phyloP scores from a whole-genome alignment of 345 rosid genomes.

The Hibiscus syriacus region DNA sequence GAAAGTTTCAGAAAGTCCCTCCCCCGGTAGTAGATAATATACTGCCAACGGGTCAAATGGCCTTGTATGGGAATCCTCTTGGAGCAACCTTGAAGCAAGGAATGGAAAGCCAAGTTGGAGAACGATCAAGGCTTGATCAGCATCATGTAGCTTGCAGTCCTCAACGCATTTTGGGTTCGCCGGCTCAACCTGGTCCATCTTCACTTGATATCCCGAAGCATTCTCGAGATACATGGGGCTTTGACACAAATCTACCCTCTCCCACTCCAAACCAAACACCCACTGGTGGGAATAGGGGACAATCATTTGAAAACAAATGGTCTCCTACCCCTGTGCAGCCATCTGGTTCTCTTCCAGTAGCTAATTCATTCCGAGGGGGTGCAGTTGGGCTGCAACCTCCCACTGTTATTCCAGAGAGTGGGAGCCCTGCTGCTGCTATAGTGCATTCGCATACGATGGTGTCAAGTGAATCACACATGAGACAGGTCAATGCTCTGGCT shows the following conservation, averaged over 20 bases:
- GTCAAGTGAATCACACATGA: conserved; percentile 27
- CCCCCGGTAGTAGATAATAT: conserved; percentile 23
- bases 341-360: conserved; percentile 23
- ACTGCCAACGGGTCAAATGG: conserved; percentile 30
- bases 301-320: conserved; percentile 53
- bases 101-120: conserved; percentile 20
- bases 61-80: conserved; percentile 24
- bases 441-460: conserved; percentile 24
- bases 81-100: conserved; percentile 22
- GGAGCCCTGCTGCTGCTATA: conserved; percentile 25
- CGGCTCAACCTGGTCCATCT: conserved; percentile 28
- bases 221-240: conserved; percentile 51
- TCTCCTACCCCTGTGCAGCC: conserved; percentile 49
- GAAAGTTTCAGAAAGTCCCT: conserved; percentile 50
- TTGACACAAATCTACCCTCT: conserved; percentile 74
- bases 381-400: conserved; percentile 23
- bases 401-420: conserved; percentile 19
- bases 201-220: conserved; percentile 45
- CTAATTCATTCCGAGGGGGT: conserved; percentile 25
- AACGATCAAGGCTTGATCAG: conserved; percentile 27
- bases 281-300: conserved; percentile 30
- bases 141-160: conserved; percentile 13
- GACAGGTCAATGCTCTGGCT: conserved; percentile 33
- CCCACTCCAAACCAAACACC: conserved; percentile 84
- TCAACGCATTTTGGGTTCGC: conserved; percentile 9